These are phyloP conservation scores for Candida yuanshanica DNA, from an alignment of 805 yeast species.

Conservation along the genomic window DNA sequence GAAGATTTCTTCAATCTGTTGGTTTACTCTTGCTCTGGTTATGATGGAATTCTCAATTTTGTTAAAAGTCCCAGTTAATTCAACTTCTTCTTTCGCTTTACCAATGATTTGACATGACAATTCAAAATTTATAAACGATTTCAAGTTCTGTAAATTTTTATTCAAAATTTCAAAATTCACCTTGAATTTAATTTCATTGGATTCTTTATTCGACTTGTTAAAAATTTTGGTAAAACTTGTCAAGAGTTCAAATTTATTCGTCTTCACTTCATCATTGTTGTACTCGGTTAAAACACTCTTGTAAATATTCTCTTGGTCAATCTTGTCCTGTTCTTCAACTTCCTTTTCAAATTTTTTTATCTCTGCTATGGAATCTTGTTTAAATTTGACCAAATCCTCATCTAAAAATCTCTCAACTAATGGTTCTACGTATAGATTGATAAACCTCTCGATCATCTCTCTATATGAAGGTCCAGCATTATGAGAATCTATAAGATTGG, in stretches of 20 bases:
- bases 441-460: conserved; percentile 25
- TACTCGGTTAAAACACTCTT: conserved; percentile 37
- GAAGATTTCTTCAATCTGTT: conserved; percentile 58
- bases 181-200: conserved; percentile 51
- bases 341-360: conserved; percentile 24
- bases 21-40: conserved; percentile 21
- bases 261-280: conserved; percentile 25
- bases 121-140: conserved; percentile 74
- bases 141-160: conserved; percentile 69
- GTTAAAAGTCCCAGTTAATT: conserved; percentile 46
- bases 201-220: conserved; percentile 26
- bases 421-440: conserved; percentile 34
- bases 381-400: conserved; percentile 27
- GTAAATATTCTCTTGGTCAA: conserved; percentile 36
- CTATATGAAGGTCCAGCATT: conserved; percentile 32
- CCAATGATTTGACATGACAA: conserved; percentile 67
- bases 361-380: conserved; percentile 19
- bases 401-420: conserved; percentile 28
- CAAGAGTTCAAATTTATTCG: conserved; percentile 49
- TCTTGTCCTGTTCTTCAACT: conserved; percentile 27
- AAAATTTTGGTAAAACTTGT: conserved; percentile 63
- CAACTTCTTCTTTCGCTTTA: conserved; percentile 59
- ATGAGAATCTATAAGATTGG: conserved; percentile 30
- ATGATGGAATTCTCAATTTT: conserved; percentile 27
- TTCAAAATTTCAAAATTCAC: conserved; percentile 76